These are phyloP conservation scores for Pseudocohnilembus persalinus DNA, from an alignment of 169 alveolate species.

Conservation along the genomic window DNA sequence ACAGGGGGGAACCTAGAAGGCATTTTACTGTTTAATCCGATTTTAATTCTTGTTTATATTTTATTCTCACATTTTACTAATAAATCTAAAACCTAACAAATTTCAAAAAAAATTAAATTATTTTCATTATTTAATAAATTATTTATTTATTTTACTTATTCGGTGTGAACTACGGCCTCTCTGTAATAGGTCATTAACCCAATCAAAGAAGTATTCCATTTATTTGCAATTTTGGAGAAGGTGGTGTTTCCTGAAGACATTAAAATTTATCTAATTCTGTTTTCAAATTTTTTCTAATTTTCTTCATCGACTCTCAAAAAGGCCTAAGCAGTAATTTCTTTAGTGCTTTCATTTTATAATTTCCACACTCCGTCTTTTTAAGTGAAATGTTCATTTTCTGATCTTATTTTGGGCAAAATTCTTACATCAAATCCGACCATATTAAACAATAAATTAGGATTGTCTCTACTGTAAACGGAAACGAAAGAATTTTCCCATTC, in stretches of 20 bases:
- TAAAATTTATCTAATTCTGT: constrained; percentile 96
- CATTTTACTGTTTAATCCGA: constrained; percentile 99
- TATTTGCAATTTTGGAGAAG: constrained; percentile 99
- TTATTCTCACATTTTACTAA: constrained; percentile 98
- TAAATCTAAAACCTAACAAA: constrained; percentile 88
- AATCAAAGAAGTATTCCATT: constrained; percentile 99
- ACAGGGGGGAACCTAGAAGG: constrained; percentile 99
- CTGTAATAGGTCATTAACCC: constrained; percentile 99
- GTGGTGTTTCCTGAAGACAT: constrained; percentile 99
- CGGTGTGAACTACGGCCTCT: constrained; percentile 99
- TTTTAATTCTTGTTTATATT: constrained; percentile 99
- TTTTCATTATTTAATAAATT: too few relatives aligned
- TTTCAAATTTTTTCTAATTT: constrained; percentile 95
- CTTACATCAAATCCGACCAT: constrained; percentile 99
- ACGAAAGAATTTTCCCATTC: constrained; percentile 98
- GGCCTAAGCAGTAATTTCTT: constrained; percentile 99
- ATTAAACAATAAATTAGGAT: constrained; percentile 97
- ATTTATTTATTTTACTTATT: constrained; percentile 63
- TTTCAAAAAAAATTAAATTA: background rate
- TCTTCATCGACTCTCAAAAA: constrained; percentile 98
- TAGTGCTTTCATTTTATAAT: constrained; percentile 96
- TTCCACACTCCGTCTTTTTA: constrained; percentile 98
- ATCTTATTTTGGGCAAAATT: constrained; percentile 92
- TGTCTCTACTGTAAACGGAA: constrained; percentile 98
- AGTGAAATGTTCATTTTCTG: constrained; percentile 76